Conservation (phyloP, 2,329 filamentous ascomycete species). For the Clonostachys rhizophaga region DNA sequence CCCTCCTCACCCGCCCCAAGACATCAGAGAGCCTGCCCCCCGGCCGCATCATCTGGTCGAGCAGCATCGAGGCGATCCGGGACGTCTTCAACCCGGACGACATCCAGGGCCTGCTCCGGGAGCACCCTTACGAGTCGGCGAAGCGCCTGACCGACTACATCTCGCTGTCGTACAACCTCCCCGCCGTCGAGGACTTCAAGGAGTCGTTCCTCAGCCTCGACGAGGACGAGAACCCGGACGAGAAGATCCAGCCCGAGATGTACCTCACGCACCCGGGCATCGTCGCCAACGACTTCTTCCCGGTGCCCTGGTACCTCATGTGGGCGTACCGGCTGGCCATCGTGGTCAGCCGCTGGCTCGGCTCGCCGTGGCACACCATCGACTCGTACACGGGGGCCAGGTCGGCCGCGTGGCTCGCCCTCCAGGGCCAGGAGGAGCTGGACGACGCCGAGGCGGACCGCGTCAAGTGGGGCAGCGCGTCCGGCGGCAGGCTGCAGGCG, state of each 20-base stretch:
- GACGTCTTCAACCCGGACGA: slow-evolving; percentile 60
- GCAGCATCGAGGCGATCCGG: slow-evolving; percentile 66
- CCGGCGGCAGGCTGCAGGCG: slow-evolving; percentile 50
- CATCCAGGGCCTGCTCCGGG: slow-evolving; percentile 63
- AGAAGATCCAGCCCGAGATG: slow-evolving; percentile 45
- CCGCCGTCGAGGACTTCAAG: slow-evolving; percentile 54
- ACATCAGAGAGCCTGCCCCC: slow-evolving; percentile 33
- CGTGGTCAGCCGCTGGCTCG: slow-evolving; percentile 69
- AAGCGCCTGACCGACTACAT: slow-evolving; percentile 87
- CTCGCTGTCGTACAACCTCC: slow-evolving; percentile 66
- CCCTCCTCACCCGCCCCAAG: slow-evolving; percentile 56
- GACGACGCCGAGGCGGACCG: slow-evolving; percentile 49
- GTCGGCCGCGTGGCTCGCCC: slow-evolving; percentile 72
- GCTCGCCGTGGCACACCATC: slow-evolving; percentile 84
- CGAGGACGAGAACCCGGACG: slow-evolving; percentile 7
- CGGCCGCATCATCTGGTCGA: slow-evolving; percentile 81
- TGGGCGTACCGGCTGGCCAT: slow-evolving; percentile 65
- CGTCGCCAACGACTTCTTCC: slow-evolving; percentile 76
- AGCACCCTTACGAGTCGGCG: slow-evolving; percentile 73
- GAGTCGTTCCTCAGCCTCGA: slow-evolving; percentile 45
- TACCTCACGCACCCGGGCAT: slow-evolving; percentile 86
- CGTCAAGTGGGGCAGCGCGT: slow-evolving; percentile 82
- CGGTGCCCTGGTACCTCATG: slow-evolving; percentile 64
- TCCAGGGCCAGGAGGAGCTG: slow-evolving; percentile 60
- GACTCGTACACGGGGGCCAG: slow-evolving; percentile 73